Evolutionary conservation across 768 basidiomycete genomes (phyloP).

Genomic region (Russula sp.): DNA sequence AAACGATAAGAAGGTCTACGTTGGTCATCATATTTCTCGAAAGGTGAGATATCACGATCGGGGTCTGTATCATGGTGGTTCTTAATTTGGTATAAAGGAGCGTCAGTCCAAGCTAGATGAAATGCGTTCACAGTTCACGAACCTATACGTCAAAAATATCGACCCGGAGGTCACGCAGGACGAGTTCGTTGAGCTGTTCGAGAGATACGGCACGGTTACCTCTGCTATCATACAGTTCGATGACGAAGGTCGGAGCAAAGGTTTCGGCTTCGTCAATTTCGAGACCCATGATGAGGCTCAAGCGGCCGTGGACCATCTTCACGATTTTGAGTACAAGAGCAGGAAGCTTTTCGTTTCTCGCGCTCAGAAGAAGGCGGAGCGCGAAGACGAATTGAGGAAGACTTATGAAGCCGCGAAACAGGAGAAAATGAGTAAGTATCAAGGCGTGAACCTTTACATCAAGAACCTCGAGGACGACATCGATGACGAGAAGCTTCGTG

Average conservation of each 20-base stretch:
- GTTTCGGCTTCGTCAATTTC: constrained; percentile 98
- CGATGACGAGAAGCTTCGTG: constrained; percentile 94
- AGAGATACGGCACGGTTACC: constrained; percentile 72
- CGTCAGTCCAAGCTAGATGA: constrained; percentile 98
- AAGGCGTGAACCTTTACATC: constrained; percentile 98
- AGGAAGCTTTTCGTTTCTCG: constrained; percentile 92
- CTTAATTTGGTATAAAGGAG: constrained; percentile 47
- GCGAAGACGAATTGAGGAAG: constrained; percentile 91
- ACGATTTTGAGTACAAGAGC: constrained; percentile 80
- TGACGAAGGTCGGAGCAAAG: constrained; percentile 88
- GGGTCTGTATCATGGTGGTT: neutral
- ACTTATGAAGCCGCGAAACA: constrained; percentile 93
- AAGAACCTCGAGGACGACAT: constrained; percentile 99
- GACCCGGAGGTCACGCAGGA: constrained; percentile 78
- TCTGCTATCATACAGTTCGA: constrained; percentile 83
- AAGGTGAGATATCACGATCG: constrained; percentile 48
- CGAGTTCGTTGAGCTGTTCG: constrained; percentile 81
- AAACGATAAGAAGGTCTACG: constrained; percentile 99
- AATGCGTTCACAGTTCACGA: constrained; percentile 95
- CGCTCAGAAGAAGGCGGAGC: constrained; percentile 97
- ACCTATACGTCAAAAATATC: constrained; percentile 97
- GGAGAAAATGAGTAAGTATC: constrained; percentile 97
- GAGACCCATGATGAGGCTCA: constrained; percentile 90
- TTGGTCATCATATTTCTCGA: constrained; percentile 95
- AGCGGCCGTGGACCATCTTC: constrained; percentile 80